Conservation (phyloP, 768 basidiomycete species). For the Asterophora parasitica region DNA sequence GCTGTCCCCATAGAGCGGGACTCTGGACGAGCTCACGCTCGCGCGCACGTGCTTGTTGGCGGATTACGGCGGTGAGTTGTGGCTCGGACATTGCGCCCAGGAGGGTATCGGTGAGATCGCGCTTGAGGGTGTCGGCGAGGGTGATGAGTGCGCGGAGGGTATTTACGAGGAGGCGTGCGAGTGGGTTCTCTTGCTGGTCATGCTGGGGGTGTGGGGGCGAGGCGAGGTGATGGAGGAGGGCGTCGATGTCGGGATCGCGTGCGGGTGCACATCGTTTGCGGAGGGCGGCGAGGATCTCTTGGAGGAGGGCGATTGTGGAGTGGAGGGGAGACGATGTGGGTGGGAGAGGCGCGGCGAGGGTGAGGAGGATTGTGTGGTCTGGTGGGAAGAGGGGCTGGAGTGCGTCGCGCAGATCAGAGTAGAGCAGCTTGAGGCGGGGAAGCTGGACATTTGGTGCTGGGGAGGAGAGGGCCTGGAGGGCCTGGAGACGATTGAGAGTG, state of each 20-base stretch:
- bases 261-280: constrained; percentile 63
- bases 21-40: constrained; percentile 53
- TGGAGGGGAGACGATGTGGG: constrained; percentile 67
- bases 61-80: constrained; percentile 46
- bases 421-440: constrained; percentile 50
- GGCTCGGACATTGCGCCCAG: constrained; percentile 63
- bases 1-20: constrained; percentile 42
- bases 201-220: constrained; percentile 9
- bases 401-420: constrained; percentile 46
- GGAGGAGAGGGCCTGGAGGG: constrained; percentile 48
- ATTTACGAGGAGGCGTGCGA: constrained; percentile 46
- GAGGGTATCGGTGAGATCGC: constrained; percentile 61
- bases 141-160: constrained; percentile 43
- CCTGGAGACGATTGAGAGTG: constrained; percentile 31
- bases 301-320: constrained; percentile 49
- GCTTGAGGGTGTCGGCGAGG: constrained; percentile 60
- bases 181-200: constrained; percentile 14
- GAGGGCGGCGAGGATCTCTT: constrained; percentile 47
- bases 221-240: constrained; percentile 27
- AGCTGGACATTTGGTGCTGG: constrained; percentile 57
- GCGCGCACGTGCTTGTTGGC: constrained; percentile 45
- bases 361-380: constrained; percentile 42
- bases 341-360: constrained; percentile 53
- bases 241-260: constrained; percentile 52
- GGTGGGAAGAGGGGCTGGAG: constrained; percentile 57